Evolutionary conservation across 352 stramenopile genomes (phyloP).

Genomic region (Globisporangium paroecandrum): DNA sequence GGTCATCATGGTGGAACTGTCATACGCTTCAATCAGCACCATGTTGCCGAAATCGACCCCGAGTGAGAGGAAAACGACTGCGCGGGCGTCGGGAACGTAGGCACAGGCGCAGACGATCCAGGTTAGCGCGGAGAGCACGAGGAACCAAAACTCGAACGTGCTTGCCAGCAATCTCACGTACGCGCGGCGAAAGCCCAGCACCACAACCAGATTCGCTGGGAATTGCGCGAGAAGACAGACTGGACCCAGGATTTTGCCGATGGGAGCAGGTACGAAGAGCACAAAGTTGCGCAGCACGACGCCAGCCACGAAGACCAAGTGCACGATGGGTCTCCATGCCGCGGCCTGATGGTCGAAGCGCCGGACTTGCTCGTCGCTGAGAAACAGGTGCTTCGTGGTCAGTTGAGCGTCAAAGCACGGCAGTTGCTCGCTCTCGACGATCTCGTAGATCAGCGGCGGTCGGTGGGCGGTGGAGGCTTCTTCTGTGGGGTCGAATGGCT

Average conservation of each 20-base stretch:
- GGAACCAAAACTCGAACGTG: constrained; percentile 6
- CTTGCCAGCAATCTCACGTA: not conserved
- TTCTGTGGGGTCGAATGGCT: not conserved
- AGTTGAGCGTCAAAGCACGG: not conserved
- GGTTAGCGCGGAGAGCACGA: not conserved
- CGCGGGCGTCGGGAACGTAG: not conserved
- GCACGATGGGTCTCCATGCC: not conserved
- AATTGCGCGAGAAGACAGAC: not conserved
- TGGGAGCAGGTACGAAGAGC: not conserved
- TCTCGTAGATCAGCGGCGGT: constrained; percentile 6
- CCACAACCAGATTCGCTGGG: not conserved
- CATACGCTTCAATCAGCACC: constrained; percentile 1
- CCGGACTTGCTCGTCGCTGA: not conserved
- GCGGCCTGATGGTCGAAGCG: not conserved
- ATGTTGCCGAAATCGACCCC: constrained; percentile 8
- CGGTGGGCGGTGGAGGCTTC: not conserved
- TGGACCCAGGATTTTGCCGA: not conserved
- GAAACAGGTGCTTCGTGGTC: constrained; percentile 1
- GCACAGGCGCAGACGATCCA: not conserved
- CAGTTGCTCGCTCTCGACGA: constrained; percentile 6
- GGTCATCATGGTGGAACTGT: not conserved
- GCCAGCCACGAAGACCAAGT: not conserved
- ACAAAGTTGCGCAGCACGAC: not conserved
- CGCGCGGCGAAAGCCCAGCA: not conserved
- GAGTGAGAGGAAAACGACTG: not conserved